Evolutionary conservation across 1,284 basidiomycete genomes (phyloP).

Genomic region (Austroboletus rostrupii): DNA sequence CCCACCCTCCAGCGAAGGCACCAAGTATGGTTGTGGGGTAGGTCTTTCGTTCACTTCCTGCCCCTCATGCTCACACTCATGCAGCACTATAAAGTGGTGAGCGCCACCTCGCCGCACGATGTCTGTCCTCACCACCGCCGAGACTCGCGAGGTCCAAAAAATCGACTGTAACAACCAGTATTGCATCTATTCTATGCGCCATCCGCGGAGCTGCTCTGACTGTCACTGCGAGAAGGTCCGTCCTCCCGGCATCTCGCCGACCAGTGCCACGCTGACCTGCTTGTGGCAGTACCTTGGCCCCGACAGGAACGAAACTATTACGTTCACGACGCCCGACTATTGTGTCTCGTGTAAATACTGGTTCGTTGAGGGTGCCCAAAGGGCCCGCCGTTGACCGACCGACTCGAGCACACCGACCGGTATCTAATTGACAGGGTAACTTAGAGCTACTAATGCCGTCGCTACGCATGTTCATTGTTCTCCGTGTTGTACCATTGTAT

Average conservation of each 20-base stretch:
- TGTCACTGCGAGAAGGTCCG: conserved; percentile 51
- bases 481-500: conserved; percentile 9
- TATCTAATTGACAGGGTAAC: conserved; percentile 24
- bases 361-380: conserved; percentile 43
- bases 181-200: conserved; percentile 55
- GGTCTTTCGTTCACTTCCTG: conserved; percentile 40
- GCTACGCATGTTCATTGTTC: conserved; percentile 1
- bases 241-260: conserved; percentile 18
- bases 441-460: conserved; percentile 27
- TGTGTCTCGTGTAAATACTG: conserved; percentile 64
- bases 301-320: conserved; percentile 59
- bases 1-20: conserved; percentile 58
- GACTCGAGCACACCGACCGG: conserved; percentile 11
- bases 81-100: conserved; percentile 53
- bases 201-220: conserved; percentile 50
- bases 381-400: conserved; percentile 22
- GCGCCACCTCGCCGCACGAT: conserved; percentile 17
- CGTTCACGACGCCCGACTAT: conserved; percentile 48
- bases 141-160: conserved; percentile 59
- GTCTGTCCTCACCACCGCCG: conserved; percentile 15
- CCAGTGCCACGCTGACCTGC: conserved; percentile 8
- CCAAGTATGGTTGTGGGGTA: conserved; percentile 70
- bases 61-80: conserved; percentile 12
- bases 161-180: conserved; percentile 57
- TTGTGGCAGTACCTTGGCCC: conserved; percentile 60